phyloP scores from a whole-genome alignment of 208 protist genomes.

The Wallacemonas rigidus region DNA sequence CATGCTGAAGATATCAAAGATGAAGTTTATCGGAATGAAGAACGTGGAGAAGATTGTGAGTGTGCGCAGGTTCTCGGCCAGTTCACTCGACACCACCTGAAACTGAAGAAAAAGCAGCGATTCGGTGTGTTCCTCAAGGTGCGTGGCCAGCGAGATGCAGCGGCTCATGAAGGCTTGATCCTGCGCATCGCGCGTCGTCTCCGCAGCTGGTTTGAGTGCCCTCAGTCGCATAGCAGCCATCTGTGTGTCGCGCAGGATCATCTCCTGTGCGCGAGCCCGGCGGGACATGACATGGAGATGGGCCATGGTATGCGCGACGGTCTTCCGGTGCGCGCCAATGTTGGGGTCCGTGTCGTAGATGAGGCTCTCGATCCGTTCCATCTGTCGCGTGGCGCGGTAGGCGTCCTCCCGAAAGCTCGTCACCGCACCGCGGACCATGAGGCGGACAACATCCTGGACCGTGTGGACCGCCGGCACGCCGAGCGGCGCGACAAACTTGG shows the following conservation, averaged over 20 bases:
- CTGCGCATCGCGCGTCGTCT: conserved; percentile 6
- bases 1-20: conserved; percentile 47
- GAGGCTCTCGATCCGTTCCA: conserved; percentile 52
- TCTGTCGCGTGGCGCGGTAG: conserved; percentile 38
- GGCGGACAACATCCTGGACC: conserved; percentile 47
- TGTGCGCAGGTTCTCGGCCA: conserved; percentile 55
- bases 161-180: conserved; percentile 9
- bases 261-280: conserved; percentile 39
- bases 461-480: conserved; percentile 14
- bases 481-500: not conserved
- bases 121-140: conserved; percentile 58
- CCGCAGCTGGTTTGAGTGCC: not conserved
- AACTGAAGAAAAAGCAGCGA: conserved; percentile 65
- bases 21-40: conserved; percentile 66
- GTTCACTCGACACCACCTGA: conserved; percentile 49
- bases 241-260: conserved; percentile 51
- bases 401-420: conserved; percentile 35
- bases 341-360: conserved; percentile 31
- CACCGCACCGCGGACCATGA: conserved; percentile 41
- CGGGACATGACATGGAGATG: conserved; percentile 55
- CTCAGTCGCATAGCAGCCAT: conserved; percentile 14
- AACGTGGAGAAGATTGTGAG: conserved; percentile 69
- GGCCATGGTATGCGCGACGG: conserved; percentile 35
- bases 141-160: conserved; percentile 33
- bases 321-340: conserved; percentile 12